Conservation (phyloP, 495 filamentous ascomycete species). For the Massariosphaeria phaeospora region DNA sequence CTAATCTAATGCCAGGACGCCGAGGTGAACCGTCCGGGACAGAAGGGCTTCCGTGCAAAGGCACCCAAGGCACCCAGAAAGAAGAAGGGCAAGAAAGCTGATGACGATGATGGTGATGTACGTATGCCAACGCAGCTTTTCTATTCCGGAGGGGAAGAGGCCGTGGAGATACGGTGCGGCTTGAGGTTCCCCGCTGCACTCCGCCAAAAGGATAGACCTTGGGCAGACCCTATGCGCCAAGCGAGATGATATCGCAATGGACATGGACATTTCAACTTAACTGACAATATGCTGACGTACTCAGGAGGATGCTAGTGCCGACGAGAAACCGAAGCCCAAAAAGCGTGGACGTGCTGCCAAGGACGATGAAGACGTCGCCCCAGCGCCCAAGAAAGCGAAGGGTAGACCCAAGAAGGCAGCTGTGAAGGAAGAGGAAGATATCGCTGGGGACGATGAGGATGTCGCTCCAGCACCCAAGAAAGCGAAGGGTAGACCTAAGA, state of each 20-base stretch:
- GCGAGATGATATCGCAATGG: too few relatives aligned
- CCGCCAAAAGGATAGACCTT: too few relatives aligned
- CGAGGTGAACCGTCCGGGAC: conserved; percentile 63
- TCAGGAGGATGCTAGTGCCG: conserved; percentile 17
- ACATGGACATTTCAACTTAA: too few relatives aligned
- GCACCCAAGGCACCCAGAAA: conserved; percentile 45
- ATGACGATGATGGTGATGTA: conserved; percentile 7
- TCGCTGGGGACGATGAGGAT: conserved; percentile 25
- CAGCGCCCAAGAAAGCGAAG: conserved; percentile 9
- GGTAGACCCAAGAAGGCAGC: conserved; percentile 35
- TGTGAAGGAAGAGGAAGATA: conserved; percentile 28
- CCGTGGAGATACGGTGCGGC: too few relatives aligned
- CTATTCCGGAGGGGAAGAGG: conserved; percentile 2
- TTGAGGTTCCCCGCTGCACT: too few relatives aligned
- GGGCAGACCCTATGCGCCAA: too few relatives aligned
- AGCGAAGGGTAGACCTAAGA: conserved; percentile 34
- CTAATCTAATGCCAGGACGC: conserved; percentile 49
- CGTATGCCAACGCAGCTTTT: background rate
- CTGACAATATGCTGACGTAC: too few relatives aligned
- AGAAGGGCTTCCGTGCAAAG: conserved; percentile 53
- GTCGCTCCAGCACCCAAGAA: conserved; percentile 36
- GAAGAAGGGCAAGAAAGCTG: conserved; percentile 32
- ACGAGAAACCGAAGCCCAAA: conserved; percentile 37
- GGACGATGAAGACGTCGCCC: conserved; percentile 33
- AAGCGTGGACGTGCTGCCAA: conserved; percentile 34